phyloP scores from a whole-genome alignment of 2,329 filamentous ascomycete species.

The Alternaria gaisen region DNA sequence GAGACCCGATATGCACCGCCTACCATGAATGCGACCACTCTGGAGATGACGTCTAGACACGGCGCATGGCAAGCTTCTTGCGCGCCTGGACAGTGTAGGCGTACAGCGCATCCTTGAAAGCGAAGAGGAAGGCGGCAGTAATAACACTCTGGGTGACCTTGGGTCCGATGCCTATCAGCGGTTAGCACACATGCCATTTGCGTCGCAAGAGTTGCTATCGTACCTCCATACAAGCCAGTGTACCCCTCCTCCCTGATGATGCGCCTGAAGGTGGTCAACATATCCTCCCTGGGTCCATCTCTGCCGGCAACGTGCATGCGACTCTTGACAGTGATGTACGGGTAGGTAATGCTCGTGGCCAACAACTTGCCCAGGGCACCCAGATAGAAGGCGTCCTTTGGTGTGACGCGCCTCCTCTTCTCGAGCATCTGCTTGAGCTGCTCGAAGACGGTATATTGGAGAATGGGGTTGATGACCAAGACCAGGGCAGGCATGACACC shows the following conservation, averaged over 20 bases:
- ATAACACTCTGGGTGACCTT: conserved; percentile 98
- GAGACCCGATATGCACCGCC: not conserved
- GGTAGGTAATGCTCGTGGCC: conserved; percentile 93
- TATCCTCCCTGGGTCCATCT: conserved; percentile 79
- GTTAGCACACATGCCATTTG: conserved; percentile 12
- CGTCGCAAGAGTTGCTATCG: conserved; percentile 33
- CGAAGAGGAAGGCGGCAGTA: conserved; percentile 94
- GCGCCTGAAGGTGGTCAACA: conserved; percentile 77
- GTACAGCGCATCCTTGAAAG: conserved; percentile 97
- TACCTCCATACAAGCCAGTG: conserved; percentile 89
- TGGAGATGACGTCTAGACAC: not conserved
- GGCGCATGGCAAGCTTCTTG: conserved; percentile 43
- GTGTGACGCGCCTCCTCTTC: conserved; percentile 78
- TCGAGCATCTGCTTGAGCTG: conserved; percentile 94
- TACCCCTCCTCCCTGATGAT: conserved; percentile 93
- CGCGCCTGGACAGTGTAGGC: conserved; percentile 78
- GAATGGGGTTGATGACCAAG: conserved; percentile 95
- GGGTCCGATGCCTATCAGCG: conserved; percentile 78
- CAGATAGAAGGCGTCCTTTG: conserved; percentile 86
- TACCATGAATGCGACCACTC: not conserved
- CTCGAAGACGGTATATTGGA: conserved; percentile 99
- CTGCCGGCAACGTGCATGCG: conserved; percentile 90
- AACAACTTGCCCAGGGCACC: conserved; percentile 94
- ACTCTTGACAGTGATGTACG: conserved; percentile 98
- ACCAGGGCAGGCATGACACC: conserved; percentile 93